Conservation (phyloP, 176 grass and related monocot species). For the Aegilops longissima region DNA sequence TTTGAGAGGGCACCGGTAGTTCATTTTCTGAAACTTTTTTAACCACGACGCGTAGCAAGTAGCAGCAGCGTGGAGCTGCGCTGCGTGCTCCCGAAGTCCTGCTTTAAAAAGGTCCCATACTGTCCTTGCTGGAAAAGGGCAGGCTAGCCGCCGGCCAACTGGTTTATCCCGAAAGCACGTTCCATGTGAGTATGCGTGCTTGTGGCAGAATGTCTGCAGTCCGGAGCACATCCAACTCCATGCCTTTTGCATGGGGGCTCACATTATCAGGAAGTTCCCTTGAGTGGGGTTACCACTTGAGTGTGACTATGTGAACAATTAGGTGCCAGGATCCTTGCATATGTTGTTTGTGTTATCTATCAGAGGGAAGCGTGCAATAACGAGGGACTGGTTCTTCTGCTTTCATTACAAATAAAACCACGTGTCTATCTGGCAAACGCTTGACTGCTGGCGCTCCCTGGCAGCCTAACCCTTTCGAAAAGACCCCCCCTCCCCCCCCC, state of each 20-base stretch:
- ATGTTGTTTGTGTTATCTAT: too few relatives aligned
- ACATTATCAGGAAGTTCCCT: too few relatives aligned
- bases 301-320: not conserved
- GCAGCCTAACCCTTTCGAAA: too few relatives aligned
- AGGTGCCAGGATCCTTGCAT: not conserved
- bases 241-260: not conserved
- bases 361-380: too few relatives aligned
- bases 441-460: too few relatives aligned
- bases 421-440: too few relatives aligned
- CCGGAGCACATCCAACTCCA: not conserved
- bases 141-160: not conserved
- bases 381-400: too few relatives aligned
- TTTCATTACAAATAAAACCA: too few relatives aligned
- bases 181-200: not conserved
- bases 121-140: not conserved
- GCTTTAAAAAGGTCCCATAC: not conserved
- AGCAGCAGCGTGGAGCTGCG: not conserved
- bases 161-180: not conserved
- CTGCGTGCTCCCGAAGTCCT: not conserved
- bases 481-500: too few relatives aligned
- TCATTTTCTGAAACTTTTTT: not conserved
- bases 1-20: not conserved
- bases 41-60: not conserved
- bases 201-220: not conserved
- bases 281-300: not conserved